Evolutionary conservation across 345 rosid species (phyloP), one percentile per base, ranked within the genome.

Genomic region (Salix koriyanagi): DNA sequence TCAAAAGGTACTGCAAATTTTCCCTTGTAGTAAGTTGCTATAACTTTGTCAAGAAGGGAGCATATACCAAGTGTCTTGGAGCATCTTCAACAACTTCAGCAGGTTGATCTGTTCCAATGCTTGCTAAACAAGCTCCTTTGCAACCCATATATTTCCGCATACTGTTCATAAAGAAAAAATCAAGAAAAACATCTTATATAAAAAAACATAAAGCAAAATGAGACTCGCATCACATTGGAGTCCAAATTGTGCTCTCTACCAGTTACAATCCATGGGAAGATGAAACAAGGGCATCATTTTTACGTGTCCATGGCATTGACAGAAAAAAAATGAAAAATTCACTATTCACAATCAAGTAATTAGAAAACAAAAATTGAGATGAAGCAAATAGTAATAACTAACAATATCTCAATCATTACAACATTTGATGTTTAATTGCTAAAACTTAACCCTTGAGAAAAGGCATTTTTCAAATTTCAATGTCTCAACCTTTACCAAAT

Each of bases 41-140:
- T 61, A 62, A 50, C 28, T 61, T 32, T 23, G 34, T 44, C 37
- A 19, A 81, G 15, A 61, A 42, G 36, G 76, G 73, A 54, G 81
- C 73, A 44, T 46, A 73, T 90, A 92, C 98, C 97, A 90, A 79
- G 81, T 89, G 86, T 84, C 84, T 87, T n/a, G 97, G 97, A 36
- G 99, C 97, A 88, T 90, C 91, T 25, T 91, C 89, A 58, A 75
- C 94, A 60, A 95, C 97, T 86, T 91, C 97, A 71, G 97, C 99
- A 75, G 99, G 97, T 77, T 95, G 99, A 85, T 95, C 97, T 23
- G 89, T 77, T 19, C 97, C 97, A 21, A 88, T 70, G 79, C 97
- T 93, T 42, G 93, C 93, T 85, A 89, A 82, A 71, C 99, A 95
- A 69, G 92, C 81, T 72, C 99, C 96, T 86, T 88, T 91, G 87